Conservation (phyloP, 1,284 basidiomycete species). For the Bjerkandera adusta region DNA sequence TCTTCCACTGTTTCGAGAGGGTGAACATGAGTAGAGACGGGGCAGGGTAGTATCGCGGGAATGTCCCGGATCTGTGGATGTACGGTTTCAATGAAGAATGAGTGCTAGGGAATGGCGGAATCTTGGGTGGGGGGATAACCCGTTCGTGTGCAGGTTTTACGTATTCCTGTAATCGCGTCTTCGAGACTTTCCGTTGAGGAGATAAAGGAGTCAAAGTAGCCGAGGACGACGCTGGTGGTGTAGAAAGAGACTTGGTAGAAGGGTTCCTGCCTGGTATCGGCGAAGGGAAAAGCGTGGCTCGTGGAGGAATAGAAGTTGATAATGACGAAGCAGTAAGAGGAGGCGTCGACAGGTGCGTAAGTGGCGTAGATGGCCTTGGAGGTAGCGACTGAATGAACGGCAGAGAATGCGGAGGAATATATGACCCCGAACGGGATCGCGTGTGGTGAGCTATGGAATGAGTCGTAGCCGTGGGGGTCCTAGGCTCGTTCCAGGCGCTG, state of each 20-base stretch:
- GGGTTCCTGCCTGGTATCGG: slow-evolving; percentile 1
- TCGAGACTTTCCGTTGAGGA: neutral
- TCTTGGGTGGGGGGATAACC: slow-evolving; percentile 28
- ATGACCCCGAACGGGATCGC: slow-evolving; percentile 16
- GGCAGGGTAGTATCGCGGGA: slow-evolving; percentile 66
- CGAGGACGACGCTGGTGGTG: slow-evolving; percentile 13
- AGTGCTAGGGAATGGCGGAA: slow-evolving; percentile 62
- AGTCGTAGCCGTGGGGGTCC: slow-evolving; percentile 4
- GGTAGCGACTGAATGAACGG: neutral
- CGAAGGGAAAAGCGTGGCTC: neutral
- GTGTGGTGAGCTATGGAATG: slow-evolving; percentile 16
- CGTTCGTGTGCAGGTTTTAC: slow-evolving; percentile 1
- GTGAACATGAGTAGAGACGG: slow-evolving; percentile 68
- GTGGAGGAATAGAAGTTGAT: neutral
- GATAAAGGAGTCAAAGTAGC: slow-evolving; percentile 1
- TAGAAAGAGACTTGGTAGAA: slow-evolving; percentile 5
- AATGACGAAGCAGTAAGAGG: neutral
- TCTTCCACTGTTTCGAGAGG: slow-evolving; percentile 71
- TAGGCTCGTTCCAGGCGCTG: slow-evolving; percentile 3
- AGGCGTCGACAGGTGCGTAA: neutral
- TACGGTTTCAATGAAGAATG: slow-evolving; percentile 47
- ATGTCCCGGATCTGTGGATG: slow-evolving; percentile 45
- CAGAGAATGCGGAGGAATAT: slow-evolving; percentile 7
- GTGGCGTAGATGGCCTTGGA: slow-evolving; percentile 5
- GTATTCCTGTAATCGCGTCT: neutral